These are phyloP conservation scores for Sideroxylon spinosum DNA, from an alignment of 179 eudicot genomes.

Conservation along the genomic window DNA sequence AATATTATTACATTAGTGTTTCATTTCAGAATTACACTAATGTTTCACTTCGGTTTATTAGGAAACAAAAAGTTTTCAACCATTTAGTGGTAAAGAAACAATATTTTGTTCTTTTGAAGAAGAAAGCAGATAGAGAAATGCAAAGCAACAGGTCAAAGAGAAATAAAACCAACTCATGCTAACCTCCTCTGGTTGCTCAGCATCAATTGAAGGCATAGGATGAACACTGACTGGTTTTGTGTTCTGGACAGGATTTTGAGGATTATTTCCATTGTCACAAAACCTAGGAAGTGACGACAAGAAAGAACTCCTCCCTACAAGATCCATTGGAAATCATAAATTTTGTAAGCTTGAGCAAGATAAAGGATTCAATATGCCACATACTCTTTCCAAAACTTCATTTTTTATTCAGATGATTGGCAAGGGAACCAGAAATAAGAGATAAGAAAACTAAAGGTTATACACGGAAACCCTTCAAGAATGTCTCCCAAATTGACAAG, in stretches of 20 bases:
- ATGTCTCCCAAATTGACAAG: neutral
- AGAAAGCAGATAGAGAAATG: neutral
- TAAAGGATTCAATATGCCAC: neutral
- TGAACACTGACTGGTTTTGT: conserved; percentile 43
- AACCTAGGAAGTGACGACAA: conserved; percentile 38
- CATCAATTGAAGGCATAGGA: conserved; percentile 48
- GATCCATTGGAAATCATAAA: conserved; percentile 9
- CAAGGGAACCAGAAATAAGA: neutral
- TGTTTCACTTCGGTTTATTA: no score
- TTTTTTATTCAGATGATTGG: neutral
- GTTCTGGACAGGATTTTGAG: conserved; percentile 30
- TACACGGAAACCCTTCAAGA: neutral
- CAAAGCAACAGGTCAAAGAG: conserved; percentile 3
- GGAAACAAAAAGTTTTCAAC: no score
- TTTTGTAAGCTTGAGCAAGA: neutral
- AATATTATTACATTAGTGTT: no score
- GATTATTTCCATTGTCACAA: conserved; percentile 31
- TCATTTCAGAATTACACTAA: no score
- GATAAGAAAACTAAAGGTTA: neutral
- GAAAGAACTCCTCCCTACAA: conserved; percentile 46
- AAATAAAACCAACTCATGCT: conserved; percentile 9
- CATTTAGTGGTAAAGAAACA: no score
- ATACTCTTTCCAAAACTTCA: neutral
- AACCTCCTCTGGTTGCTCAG: conserved; percentile 45
- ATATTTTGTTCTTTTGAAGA: neutral